These are phyloP conservation scores for Fomitopsis pulvina DNA, from an alignment of 768 basidiomycete genomes.

Conservation along the genomic window DNA sequence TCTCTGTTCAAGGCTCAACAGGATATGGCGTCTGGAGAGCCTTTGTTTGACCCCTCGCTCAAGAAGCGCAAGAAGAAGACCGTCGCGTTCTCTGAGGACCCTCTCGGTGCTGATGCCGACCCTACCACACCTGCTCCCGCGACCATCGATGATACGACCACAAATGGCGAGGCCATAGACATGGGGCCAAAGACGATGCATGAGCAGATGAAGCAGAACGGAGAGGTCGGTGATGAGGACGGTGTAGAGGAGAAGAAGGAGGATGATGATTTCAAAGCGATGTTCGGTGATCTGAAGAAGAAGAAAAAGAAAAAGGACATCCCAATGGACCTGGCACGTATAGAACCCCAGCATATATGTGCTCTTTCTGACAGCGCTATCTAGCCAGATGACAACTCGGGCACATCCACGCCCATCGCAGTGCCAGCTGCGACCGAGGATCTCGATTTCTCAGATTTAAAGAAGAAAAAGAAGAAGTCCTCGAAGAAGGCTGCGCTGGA, in stretches of 20 bases:
- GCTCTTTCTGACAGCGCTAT: background rate
- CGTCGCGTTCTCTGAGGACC: constrained; percentile 41
- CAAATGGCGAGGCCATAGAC: constrained; percentile 69
- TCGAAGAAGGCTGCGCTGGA: constrained; percentile 81
- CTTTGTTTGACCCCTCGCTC: constrained; percentile 57
- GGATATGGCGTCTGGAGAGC: constrained; percentile 61
- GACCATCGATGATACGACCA: constrained; percentile 61
- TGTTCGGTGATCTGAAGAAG: constrained; percentile 88
- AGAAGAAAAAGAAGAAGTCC: constrained; percentile 94
- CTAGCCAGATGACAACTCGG: constrained; percentile 59
- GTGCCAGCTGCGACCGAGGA: constrained; percentile 50
- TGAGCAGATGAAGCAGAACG: constrained; percentile 61
- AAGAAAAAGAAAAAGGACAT: constrained; percentile 88
- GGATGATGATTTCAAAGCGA: constrained; percentile 72
- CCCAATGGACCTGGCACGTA: constrained; percentile 72
- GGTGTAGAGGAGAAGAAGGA: constrained; percentile 43
- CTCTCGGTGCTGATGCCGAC: constrained; percentile 36
- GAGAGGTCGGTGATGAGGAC: constrained; percentile 25
- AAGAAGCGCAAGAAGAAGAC: constrained; percentile 48
- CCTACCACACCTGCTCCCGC: constrained; percentile 74
- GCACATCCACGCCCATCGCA: constrained; percentile 49
- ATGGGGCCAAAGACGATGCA: constrained; percentile 70
- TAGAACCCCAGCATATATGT: too few species aligned
- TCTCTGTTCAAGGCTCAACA: background rate
- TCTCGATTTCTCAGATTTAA: constrained; percentile 91